These are phyloP conservation scores for Berkeleyomyces rouxiae DNA, from an alignment of 2,329 filamentous ascomycete species.

Conservation along the genomic window DNA sequence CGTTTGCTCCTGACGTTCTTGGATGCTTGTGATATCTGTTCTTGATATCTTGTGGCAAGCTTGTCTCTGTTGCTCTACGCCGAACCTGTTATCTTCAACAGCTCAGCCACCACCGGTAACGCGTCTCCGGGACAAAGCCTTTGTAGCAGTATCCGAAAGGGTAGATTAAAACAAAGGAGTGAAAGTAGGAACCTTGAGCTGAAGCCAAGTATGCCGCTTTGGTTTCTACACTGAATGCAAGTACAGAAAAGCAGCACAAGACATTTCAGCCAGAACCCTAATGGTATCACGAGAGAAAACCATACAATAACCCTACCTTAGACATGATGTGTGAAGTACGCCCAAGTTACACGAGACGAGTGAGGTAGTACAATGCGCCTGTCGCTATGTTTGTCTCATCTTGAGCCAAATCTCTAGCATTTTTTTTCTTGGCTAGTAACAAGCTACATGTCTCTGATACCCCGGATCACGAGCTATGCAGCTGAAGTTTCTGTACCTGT, in stretches of 20 bases:
- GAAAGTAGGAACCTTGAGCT: background rate
- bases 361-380: background rate
- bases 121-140: background rate
- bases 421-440: background rate
- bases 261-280: background rate
- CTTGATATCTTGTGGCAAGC: background rate
- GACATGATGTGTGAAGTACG: background rate
- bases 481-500: slow-evolving; percentile 1
- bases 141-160: background rate
- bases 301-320: background rate
- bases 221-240: background rate
- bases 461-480: background rate
- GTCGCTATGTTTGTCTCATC: background rate
- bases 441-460: background rate
- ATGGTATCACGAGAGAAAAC: background rate
- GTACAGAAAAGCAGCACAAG: background rate
- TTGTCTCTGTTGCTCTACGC: background rate
- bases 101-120: background rate
- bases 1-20: background rate
- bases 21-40: background rate
- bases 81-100: background rate
- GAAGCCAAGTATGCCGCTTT: background rate
- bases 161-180: background rate
- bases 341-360: background rate
- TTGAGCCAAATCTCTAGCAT: background rate